phyloP scores from a whole-genome alignment of 169 alveolate species.

The Plasmodium sp. region DNA sequence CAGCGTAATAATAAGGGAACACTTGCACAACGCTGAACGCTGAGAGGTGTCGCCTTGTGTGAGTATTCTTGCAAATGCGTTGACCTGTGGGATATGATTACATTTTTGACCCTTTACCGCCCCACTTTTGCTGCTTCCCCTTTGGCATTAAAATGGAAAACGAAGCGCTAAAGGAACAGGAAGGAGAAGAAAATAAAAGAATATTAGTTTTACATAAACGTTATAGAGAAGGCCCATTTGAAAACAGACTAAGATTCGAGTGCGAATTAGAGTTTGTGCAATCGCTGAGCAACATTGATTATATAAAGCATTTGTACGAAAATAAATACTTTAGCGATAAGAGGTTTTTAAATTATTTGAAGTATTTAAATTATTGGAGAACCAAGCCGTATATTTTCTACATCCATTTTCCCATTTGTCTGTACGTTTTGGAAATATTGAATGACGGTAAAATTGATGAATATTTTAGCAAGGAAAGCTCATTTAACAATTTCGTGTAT shows the following conservation, averaged over 20 bases:
- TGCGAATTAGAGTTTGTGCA: conserved; percentile 86
- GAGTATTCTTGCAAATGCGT: background rate
- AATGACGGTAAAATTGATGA: conserved; percentile 61
- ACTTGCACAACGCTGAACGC: background rate
- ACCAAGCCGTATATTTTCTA: conserved; percentile 77
- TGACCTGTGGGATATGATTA: background rate
- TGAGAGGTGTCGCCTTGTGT: background rate
- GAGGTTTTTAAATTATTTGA: conserved; percentile 78
- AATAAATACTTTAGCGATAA: conserved; percentile 80
- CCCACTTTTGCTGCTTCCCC: background rate
- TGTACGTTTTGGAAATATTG: conserved; percentile 81
- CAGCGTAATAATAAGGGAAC: background rate
- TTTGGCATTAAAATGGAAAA: conserved; percentile 39
- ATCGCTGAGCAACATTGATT: conserved; percentile 81
- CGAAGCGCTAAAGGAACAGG: background rate
- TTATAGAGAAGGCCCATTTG: conserved; percentile 68
- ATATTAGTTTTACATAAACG: conserved; percentile 29
- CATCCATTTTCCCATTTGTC: conserved; percentile 80
- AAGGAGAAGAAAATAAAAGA: conserved; percentile 45
- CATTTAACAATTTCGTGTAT: conserved; percentile 48
- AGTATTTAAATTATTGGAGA: conserved; percentile 83
- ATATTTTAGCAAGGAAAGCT: conserved; percentile 32
- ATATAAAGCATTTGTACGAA: conserved; percentile 76
- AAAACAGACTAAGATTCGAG: conserved; percentile 81
- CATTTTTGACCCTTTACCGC: background rate